Percentiles rank a stretch among this genome's conserved stretches.
These are phyloP conservation scores for Trichothecium sympodiale DNA, from an alignment of 2,329 filamentous ascomycete species.

Conservation along the genomic window DNA sequence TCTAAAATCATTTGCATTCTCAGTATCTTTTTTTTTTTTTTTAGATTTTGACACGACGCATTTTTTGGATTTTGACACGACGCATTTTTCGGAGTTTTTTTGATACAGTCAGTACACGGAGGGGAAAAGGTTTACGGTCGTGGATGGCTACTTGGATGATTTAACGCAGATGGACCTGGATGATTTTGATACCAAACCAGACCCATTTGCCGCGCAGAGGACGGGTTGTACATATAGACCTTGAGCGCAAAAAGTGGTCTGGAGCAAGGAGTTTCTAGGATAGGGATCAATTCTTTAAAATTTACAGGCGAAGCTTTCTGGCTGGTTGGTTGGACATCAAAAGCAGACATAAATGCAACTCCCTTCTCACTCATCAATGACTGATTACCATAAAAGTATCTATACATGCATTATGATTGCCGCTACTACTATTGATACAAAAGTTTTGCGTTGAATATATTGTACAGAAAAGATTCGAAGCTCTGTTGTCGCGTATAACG, in stretches of 20 bases:
- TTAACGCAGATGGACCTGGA: background rate
- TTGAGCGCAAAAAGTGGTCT: too few species aligned
- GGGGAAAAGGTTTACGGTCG: background rate
- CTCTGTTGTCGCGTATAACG: background rate
- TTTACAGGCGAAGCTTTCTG: too few species aligned
- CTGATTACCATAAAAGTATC: too few species aligned
- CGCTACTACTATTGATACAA: background rate
- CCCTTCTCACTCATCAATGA: too few species aligned
- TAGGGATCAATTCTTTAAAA: too few species aligned
- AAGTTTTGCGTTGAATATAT: background rate
- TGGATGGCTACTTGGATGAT: slow-evolving; percentile 1
- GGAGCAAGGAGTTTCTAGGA: too few species aligned
- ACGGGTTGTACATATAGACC: too few species aligned
- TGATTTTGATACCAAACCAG: slow-evolving; percentile 3
- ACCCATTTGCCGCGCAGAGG: too few species aligned
- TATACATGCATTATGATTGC: background rate
- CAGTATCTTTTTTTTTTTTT: slow-evolving; percentile 1
- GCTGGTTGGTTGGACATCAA: too few species aligned
- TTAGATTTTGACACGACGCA: slow-evolving; percentile 1
- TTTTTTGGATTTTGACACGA: background rate
- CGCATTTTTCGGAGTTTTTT: slow-evolving; percentile 1
- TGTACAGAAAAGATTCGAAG: background rate
- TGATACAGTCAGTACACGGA: slow-evolving; percentile 1
- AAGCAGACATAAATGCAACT: too few species aligned
- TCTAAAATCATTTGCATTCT: background rate